phyloP scores from a whole-genome alignment of 2,329 filamentous ascomycete species.

The Botrytis pseudocinerea region DNA sequence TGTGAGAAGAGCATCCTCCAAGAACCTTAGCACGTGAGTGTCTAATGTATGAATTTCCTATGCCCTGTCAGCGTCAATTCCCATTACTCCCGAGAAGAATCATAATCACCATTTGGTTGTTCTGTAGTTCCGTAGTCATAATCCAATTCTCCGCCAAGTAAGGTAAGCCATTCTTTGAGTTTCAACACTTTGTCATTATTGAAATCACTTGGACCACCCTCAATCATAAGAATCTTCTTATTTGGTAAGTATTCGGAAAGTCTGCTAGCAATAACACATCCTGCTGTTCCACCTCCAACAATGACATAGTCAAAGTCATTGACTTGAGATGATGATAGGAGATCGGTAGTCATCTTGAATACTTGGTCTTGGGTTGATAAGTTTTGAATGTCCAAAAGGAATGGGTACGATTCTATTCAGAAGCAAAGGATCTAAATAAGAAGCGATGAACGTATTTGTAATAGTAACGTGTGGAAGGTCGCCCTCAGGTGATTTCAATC shows the following conservation, averaged over 20 bases:
- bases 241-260: constrained; percentile 75
- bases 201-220: constrained; percentile 86
- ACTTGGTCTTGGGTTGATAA: background rate
- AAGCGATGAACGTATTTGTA: constrained; percentile 11
- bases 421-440: background rate
- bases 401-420: background rate
- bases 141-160: constrained; percentile 85
- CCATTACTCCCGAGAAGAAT: background rate
- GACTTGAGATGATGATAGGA: constrained; percentile 37
- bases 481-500: constrained; percentile 13
- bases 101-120: constrained; percentile 85
- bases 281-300: constrained; percentile 53
- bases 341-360: constrained; percentile 38
- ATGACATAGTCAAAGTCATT: constrained; percentile 50
- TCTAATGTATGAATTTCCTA: constrained; percentile 86
- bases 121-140: constrained; percentile 86
- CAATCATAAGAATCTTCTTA: constrained; percentile 79
- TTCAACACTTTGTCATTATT: constrained; percentile 84
- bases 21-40: constrained; percentile 92
- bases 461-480: background rate
- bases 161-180: constrained; percentile 80
- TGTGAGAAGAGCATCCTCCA: constrained; percentile 90
- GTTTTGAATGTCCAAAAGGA: background rate
- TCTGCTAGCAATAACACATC: constrained; percentile 49
- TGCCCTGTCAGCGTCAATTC: constrained; percentile 29